Base-by-base conservation (phyloP, 1,284 basidiomycete genomes). In the Ustilago sp. region DNA sequence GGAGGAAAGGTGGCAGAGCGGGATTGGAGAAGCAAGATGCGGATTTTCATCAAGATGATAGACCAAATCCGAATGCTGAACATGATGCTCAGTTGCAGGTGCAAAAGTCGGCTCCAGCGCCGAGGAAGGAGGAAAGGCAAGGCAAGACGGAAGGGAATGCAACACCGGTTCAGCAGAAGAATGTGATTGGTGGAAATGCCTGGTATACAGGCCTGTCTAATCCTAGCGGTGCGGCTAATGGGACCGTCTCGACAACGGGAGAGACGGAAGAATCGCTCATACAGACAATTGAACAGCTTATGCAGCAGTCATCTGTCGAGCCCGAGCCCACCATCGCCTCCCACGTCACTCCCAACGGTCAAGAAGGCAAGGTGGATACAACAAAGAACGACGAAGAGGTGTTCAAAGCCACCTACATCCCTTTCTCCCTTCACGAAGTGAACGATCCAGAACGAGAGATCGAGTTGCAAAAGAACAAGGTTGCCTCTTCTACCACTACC, bases 371-470 rank as follows among this genome's bases (percentile, higher is more conserved):
- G 5, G 55, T 36, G 8, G 61, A 59, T 12, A 52, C 39, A 3
- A 45, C 41, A 3, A 51, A 47, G 38, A 58, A 73, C 52, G 67
- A 76, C 35, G 82, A 85, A 51, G 78, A 84, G 34, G 83, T 85
- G 1, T 85, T 85, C 67, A 76, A 77, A 45, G 66, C 70, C 34
- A 73, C 79, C 35, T 84, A 82, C 73, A 83, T 85, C 43, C 84
- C 84, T 2, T 80, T 82, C 31, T 85, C 78, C 7, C 77, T 85
- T 9, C 76, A 85, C 67, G 83, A 85, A 35, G 68, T 85, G 3
- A 80, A 80, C 28, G 83, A 85, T 52, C 83, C 84, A 0, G 84
- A 85, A 62, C 69, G 80, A 12, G 83, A 85, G 48, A 76, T 77
- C n/a, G 74, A 77, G 43, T 41, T 79, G 9, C 68, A 71, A 36